A percentile compares a stretch with the other conserved stretches of the same genome.
phyloP scores from a whole-genome alignment of 495 filamentous ascomycete species.

The Tuber brumale region DNA sequence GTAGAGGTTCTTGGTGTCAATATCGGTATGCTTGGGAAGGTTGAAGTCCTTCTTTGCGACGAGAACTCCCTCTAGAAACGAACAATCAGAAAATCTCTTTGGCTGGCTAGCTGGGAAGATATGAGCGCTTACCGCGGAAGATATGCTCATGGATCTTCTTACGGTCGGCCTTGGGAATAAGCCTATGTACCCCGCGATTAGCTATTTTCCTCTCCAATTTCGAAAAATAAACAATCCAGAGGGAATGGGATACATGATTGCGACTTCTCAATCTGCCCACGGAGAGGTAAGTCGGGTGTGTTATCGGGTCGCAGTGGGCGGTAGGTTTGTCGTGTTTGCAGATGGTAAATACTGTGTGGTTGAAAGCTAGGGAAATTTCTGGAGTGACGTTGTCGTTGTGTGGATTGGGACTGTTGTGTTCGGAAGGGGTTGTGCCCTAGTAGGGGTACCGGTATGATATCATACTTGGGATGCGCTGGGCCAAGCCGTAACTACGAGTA shows the following conservation, averaged over 20 bases:
- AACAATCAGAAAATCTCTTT: slow-evolving; percentile 12
- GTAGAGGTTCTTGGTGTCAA: slow-evolving; percentile 98
- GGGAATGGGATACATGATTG: slow-evolving; percentile 32
- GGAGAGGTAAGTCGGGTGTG: slow-evolving; percentile 28
- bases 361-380: slow-evolving; percentile 21
- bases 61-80: slow-evolving; percentile 77
- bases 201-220: slow-evolving; percentile 8
- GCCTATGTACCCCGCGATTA: slow-evolving; percentile 50
- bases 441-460: too few species aligned
- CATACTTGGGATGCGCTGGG: too few species aligned
- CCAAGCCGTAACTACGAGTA: too few species aligned
- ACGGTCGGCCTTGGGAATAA: slow-evolving; percentile 99
- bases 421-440: slow-evolving; percentile 20
- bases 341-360: slow-evolving; percentile 21
- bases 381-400: slow-evolving; percentile 30
- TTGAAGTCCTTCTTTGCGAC: slow-evolving; percentile 99
- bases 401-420: slow-evolving; percentile 22
- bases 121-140: slow-evolving; percentile 71
- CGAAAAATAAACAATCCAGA: neutral
- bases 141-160: slow-evolving; percentile 99
- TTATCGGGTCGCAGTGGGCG: slow-evolving; percentile 29
- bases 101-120: slow-evolving; percentile 9
- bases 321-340: slow-evolving; percentile 27
- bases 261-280: slow-evolving; percentile 28
- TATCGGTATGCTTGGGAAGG: slow-evolving; percentile 83